Evolutionary conservation across 129 eudicot species (phyloP).

Genomic region (Artemisia tridentata): DNA sequence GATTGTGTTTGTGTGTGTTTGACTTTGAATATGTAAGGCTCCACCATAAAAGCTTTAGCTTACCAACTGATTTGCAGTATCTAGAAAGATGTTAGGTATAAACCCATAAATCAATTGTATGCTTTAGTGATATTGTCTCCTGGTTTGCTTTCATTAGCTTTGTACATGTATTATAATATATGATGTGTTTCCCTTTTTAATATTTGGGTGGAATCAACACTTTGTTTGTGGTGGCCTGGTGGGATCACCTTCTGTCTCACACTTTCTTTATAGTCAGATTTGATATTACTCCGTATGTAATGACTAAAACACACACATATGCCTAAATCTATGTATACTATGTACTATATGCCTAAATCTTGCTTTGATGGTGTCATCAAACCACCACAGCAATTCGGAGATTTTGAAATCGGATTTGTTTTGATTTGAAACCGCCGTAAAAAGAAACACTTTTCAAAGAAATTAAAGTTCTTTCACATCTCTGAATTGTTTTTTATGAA

Average conservation of each 20-base stretch:
- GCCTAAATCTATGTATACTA: no score
- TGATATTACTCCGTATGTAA: background rate
- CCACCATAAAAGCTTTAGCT: conserved; percentile 31
- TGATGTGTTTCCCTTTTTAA: background rate
- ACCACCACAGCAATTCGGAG: no score
- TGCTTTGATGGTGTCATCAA: no score
- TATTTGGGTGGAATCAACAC: conserved; percentile 23
- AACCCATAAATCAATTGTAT: conserved; percentile 27
- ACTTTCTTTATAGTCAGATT: background rate
- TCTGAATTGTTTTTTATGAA: no score
- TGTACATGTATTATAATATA: conserved; percentile 13
- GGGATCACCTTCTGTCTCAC: conserved; percentile 9
- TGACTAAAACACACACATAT: no score
- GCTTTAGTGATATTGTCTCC: conserved; percentile 32
- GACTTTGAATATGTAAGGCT: conserved; percentile 37
- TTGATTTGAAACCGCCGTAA: no score
- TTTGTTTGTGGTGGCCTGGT: conserved; percentile 16
- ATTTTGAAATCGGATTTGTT: no score
- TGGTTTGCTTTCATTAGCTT: conserved; percentile 28
- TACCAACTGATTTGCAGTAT: conserved; percentile 25
- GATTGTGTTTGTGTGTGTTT: conserved; percentile 9
- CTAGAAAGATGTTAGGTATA: conserved; percentile 35
- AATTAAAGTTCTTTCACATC: no score
- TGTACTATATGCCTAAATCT: no score
- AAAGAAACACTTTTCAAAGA: no score